Conservation (phyloP, 805 yeast genomes). For the Kregervanrija pseudodelftensis region DNA sequence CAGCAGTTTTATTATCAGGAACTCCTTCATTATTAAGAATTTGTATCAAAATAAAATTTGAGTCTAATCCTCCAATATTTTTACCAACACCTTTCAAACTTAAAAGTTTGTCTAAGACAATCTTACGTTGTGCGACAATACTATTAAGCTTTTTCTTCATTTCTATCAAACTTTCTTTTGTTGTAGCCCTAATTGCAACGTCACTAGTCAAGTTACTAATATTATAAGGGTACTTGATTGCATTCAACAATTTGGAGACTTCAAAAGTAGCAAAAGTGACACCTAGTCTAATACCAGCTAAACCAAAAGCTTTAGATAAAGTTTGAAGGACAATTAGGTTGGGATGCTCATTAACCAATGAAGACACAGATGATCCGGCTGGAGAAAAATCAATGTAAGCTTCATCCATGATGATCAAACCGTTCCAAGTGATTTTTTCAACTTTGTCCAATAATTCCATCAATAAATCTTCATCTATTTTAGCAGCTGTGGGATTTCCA, state of each 20-base stretch:
- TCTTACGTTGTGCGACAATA: slow-evolving; percentile 48
- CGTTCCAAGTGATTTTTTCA: slow-evolving; percentile 50
- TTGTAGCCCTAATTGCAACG: slow-evolving; percentile 69
- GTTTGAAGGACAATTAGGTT: slow-evolving; percentile 88
- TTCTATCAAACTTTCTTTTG: slow-evolving; percentile 42
- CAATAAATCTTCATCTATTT: slow-evolving; percentile 44
- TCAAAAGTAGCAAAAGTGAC: slow-evolving; percentile 59
- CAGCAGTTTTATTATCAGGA: slow-evolving; percentile 66
- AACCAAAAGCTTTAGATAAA: slow-evolving; percentile 88
- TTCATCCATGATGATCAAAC: slow-evolving; percentile 83
- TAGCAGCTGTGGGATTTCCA: slow-evolving; percentile 89
- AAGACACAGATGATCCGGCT: slow-evolving; percentile 60
- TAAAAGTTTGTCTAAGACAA: slow-evolving; percentile 47
- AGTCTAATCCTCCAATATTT: slow-evolving; percentile 75
- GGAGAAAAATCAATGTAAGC: slow-evolving; percentile 88
- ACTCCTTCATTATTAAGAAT: slow-evolving; percentile 52
- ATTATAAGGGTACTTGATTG: slow-evolving; percentile 95
- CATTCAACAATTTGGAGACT: slow-evolving; percentile 64
- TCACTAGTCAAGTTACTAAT: slow-evolving; percentile 75
- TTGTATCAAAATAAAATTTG: slow-evolving; percentile 78
- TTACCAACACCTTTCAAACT: slow-evolving; percentile 59
- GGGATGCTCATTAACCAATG: slow-evolving; percentile 74
- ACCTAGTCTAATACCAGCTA: slow-evolving; percentile 92
- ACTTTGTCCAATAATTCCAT: slow-evolving; percentile 34
- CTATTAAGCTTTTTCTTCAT: slow-evolving; percentile 51